phyloP scores from a whole-genome alignment of 179 eudicot genomes.

The Camellia oleifera region DNA sequence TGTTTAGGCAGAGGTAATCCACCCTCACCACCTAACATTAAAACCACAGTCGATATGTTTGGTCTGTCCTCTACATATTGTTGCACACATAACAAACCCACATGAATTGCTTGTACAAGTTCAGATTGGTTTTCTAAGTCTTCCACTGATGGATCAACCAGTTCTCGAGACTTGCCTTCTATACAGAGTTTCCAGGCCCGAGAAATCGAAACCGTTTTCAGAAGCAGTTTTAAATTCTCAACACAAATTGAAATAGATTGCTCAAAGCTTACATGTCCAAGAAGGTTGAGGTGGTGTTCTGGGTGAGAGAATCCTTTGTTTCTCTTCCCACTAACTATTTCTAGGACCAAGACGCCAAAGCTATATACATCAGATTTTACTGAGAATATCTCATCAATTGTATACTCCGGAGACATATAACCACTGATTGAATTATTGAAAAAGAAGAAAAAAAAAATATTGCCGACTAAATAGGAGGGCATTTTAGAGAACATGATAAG shows the following conservation, averaged over 20 bases:
- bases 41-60: slow-evolving; percentile 24
- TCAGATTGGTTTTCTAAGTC: neutral
- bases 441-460: neutral
- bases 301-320: slow-evolving; percentile 19
- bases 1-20: slow-evolving; percentile 19
- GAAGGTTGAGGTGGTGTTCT: slow-evolving; percentile 28
- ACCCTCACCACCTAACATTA: slow-evolving; percentile 24
- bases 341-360: slow-evolving; percentile 31
- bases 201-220: neutral
- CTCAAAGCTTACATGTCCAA: slow-evolving; percentile 32
- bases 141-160: slow-evolving; percentile 5
- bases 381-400: slow-evolving; percentile 23
- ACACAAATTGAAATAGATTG: neutral
- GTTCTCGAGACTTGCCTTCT: slow-evolving; percentile 21
- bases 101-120: slow-evolving; percentile 15
- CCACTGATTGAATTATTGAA: slow-evolving; percentile 15
- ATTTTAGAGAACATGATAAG: neutral
- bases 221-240: neutral
- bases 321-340: slow-evolving; percentile 28
- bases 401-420: slow-evolving; percentile 36
- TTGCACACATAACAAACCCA: slow-evolving; percentile 35
- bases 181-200: slow-evolving; percentile 16
- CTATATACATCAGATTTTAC: slow-evolving; percentile 35
- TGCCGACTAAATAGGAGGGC: neutral
- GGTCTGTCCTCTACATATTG: slow-evolving; percentile 26